Evolutionary conservation across 75 land plant genomes (phyloP).

Genomic region (Sequoiadendron giganteum): DNA sequence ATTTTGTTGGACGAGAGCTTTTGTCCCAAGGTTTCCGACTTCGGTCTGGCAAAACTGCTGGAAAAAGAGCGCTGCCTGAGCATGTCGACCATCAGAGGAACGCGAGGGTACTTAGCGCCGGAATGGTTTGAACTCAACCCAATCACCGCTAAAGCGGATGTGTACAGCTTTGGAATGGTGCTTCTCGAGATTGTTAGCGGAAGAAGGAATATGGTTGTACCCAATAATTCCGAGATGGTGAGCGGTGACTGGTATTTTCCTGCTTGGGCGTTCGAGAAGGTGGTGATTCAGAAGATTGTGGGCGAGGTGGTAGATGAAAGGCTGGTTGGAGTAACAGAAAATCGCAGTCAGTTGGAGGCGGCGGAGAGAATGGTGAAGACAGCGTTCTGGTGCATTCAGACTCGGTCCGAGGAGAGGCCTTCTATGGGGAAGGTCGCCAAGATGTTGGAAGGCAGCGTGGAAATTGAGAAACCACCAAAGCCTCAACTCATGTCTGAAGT

Average conservation of each 20-base stretch:
- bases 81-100: conserved; percentile 15
- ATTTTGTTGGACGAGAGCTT: conserved; percentile 24
- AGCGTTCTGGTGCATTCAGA: conserved; percentile 85
- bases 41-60: conserved; percentile 21
- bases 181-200: conserved; percentile 66
- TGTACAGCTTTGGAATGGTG: conserved; percentile 81
- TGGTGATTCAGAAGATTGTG: conserved; percentile 39
- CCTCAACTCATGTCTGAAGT: neutral
- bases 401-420: conserved; percentile 52
- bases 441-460: conserved; percentile 76
- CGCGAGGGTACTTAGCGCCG: conserved; percentile 25
- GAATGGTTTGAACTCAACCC: conserved; percentile 10
- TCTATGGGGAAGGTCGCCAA: conserved; percentile 76
- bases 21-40: conserved; percentile 28
- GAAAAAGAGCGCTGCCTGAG: conserved; percentile 15
- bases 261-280: conserved; percentile 50
- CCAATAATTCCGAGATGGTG: conserved; percentile 3
- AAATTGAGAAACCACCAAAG: conserved; percentile 33
- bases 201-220: conserved; percentile 24
- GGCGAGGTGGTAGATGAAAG: conserved; percentile 45
- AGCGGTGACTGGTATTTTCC: conserved; percentile 60
- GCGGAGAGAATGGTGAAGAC: conserved; percentile 54
- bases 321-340: conserved; percentile 16
- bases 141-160: conserved; percentile 55
- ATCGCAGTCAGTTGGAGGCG: conserved; percentile 22